Evolutionary conservation across 2,329 filamentous ascomycete genomes (phyloP), one percentile per base, ranked within the genome.

Genomic region (Albifimbria verrucaria): DNA sequence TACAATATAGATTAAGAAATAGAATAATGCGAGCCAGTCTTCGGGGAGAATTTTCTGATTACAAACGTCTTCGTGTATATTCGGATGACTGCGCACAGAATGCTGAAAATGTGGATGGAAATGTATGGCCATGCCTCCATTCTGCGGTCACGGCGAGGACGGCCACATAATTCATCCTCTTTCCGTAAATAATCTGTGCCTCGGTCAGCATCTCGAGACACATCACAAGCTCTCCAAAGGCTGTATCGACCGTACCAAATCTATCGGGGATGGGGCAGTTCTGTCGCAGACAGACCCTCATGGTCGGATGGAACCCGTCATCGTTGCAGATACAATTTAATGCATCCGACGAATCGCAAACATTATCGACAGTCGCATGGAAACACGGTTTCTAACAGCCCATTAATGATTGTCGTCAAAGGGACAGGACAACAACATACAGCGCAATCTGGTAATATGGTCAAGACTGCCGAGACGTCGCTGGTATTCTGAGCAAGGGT

Each of bases 61-160:
- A 44, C 22, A 20, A 44, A 44, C 18, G 22, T 5, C 22, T 44
- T 44, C 15, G 42, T 44, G 42, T 44, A 44, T 17, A 44, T 9
- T 20, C 42, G 18, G 7, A 44, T 44, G 42, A 44, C 11, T 4
- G 42, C 42, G 15, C 42, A 44, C 18, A 44, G 42, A 44, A 44
- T 44, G 15, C 42, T 21, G 42, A 44, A 44, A 44, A 44, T 44
- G 42, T 44, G 42, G 18, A 44, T 44, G 18, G 42, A 44, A n/a
- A 44, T 44, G 42, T 44, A 44, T 4, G 42, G 42, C 42, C 42
- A 44, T 20, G 42, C 42, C 18, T 44, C 42, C 42, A 44, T 44
- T 5, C 42, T 17, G 22, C 42, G 42, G 15, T 44, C 42, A 17
- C 42, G 42, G 22, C 42, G 42, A 21, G 42, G 42, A 5, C 42